Evolutionary conservation across 192 early-diverging fungal genomes (phyloP), one percentile per base, ranked within the genome.

Genomic region (Podila minutissima): DNA sequence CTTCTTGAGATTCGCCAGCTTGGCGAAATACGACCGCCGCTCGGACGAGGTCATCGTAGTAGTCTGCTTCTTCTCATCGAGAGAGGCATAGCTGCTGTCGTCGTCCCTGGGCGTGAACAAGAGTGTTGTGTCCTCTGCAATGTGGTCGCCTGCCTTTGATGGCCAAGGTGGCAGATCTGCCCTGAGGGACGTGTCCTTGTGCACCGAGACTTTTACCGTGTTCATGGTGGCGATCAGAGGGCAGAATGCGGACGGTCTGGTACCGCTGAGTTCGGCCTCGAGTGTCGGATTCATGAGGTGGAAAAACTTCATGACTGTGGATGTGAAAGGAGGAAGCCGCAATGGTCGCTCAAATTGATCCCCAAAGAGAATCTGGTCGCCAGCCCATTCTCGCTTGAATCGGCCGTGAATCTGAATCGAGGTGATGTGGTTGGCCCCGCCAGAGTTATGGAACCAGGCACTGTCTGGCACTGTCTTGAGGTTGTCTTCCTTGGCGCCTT

Each of bases 351-450:
- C 65, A 24, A 81, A 81, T 5, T 53, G 22, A 26, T 37, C 37
- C 4, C 57, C 69, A 29, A 79, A 64, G 41, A 71, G 70, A 11
- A 72, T 46, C 26, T 79, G 76, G 17, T 79, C 76, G 1, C 70
- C 69, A 0, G 76, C 4, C 76, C 76, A 79, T 28, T 67, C 69
- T 3, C 76, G 69, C 55, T 79, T 79, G 22, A 79, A 79, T 1
- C 76, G 70, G 4, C 76, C 76, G 0, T 63, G 55, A 20, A 68
- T 60, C 32, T 72, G 29, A 5, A 79, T 20, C 9, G 63, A 76
- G 22, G 7, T 57, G 31, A 79, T 20, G n/a, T 69, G 20, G 33
- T 26, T 71, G 0, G 48, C 26, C 2, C 60, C 69, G 6, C 64
- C 69, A 31, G 76, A 65, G 0, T 68, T 72, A 8, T 72, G 17